Evolutionary conservation across 1,139 yeast genomes (phyloP).

Genomic region (Taphrina confusa): DNA sequence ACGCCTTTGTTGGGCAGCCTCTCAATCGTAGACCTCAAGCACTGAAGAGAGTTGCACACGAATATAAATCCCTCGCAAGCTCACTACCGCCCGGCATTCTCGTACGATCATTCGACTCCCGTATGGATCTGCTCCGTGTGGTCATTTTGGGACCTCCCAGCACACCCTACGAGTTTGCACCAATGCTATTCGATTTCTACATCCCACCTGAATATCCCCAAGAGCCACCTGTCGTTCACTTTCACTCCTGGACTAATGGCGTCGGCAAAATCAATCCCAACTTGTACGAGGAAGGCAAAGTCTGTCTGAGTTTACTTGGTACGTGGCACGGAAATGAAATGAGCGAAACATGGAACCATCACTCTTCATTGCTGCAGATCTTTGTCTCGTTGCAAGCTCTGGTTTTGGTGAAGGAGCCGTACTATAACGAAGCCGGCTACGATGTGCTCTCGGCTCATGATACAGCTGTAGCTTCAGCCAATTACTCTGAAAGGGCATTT

Average conservation of each 20-base stretch:
- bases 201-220: constrained; percentile 37
- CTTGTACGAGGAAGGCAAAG: constrained; percentile 40
- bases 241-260: constrained; percentile 41
- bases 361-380: constrained; percentile 39
- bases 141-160: constrained; percentile 39
- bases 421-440: constrained; percentile 41
- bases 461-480: constrained; percentile 37
- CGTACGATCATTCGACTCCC: constrained; percentile 38
- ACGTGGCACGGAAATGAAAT: constrained; percentile 40
- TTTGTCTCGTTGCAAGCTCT: constrained; percentile 39
- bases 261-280: constrained; percentile 40
- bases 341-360: constrained; percentile 38
- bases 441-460: constrained; percentile 38
- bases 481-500: constrained; percentile 39
- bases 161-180: constrained; percentile 40
- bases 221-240: constrained; percentile 39
- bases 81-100: constrained; percentile 40
- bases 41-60: constrained; percentile 26
- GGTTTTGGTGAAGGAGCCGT: constrained; percentile 40
- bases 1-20: background rate
- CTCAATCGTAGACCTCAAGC: background rate
- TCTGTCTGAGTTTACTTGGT: constrained; percentile 40
- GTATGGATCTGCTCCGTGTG: constrained; percentile 39
- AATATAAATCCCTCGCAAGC: constrained; percentile 36
- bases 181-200: constrained; percentile 39